Conservation (phyloP, 495 filamentous ascomycete species). For the Penicillium mononematosum region DNA sequence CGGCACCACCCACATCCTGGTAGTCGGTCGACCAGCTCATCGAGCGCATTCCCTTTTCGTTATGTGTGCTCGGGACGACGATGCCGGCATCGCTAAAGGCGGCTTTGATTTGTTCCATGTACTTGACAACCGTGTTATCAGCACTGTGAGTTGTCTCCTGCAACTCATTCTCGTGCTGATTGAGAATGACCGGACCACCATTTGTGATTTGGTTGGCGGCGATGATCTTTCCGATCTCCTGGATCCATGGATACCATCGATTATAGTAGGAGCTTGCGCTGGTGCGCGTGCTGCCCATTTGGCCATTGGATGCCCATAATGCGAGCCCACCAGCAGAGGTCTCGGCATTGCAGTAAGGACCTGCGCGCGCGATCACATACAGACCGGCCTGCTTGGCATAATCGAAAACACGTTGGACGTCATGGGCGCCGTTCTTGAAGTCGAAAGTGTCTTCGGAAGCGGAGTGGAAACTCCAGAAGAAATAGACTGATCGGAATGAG, state of each 20-base stretch:
- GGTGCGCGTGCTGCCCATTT: constrained; percentile 45
- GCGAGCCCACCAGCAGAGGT: constrained; percentile 51
- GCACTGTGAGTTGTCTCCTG: constrained; percentile 40
- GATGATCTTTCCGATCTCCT: constrained; percentile 46
- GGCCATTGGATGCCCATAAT: constrained; percentile 52
- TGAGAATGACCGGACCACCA: constrained; percentile 52
- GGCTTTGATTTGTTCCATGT: constrained; percentile 53
- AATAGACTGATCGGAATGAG: constrained; percentile 38
- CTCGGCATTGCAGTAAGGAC: constrained; percentile 59
- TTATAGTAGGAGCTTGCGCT: constrained; percentile 43
- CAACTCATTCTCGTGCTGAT: constrained; percentile 56
- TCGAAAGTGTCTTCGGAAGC: constrained; percentile 50
- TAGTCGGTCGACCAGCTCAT: constrained; percentile 57
- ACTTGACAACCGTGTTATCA: constrained; percentile 43
- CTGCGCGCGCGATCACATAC: constrained; percentile 58
- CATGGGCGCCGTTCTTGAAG: constrained; percentile 54
- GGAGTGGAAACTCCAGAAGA: constrained; percentile 58
- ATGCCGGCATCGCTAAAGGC: constrained; percentile 48
- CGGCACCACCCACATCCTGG: constrained; percentile 52
- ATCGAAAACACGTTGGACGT: constrained; percentile 54
- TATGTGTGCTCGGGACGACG: constrained; percentile 51
- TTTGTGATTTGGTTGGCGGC: constrained; percentile 51
- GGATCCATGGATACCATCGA: constrained; percentile 46
- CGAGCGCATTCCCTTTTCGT: constrained; percentile 52
- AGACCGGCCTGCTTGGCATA: constrained; percentile 56